Base-by-base conservation (phyloP, 2,329 filamentous ascomycete genomes). In the Huntiella decipiens region DNA sequence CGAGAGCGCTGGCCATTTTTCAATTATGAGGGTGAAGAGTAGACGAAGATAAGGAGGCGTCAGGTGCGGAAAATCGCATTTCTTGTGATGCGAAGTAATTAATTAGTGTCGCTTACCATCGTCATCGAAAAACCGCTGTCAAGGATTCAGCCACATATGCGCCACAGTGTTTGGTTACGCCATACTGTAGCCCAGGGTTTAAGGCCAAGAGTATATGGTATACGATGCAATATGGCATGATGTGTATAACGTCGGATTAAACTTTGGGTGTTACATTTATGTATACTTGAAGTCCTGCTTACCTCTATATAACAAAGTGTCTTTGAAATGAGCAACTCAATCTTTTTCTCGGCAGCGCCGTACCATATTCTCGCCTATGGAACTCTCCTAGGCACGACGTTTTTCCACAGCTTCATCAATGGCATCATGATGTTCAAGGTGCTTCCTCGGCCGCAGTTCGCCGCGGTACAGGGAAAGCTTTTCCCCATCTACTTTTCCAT, bases 401-500 rank as follows among this genome's bases (percentile, higher is more conserved):
- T 94, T 60, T 96, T 86, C 63, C 85, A 96, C 60, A 79, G 82
- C 46, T 95, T 94, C 62, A 61, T 78, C 56, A 74, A 73, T 55
- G 71, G 85, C 49, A 74, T 85, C 44, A 67, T 87, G 46, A 77
- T 84, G 55, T 93, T 81, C 68, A 77, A 71, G 57, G 71, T 74
- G 8, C 75, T 95, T 34, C 76, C 84, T 19, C 76, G 84, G 19
- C 74, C 83, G 0, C 76, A 84, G 58, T 96, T 98, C 66, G 75
- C 79, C 19, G 69, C 76, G 13, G 72, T 95, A 31, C 88, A 95
- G 62, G 71, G 76, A 53, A 74, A 74, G 52, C 74, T 87, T 45
- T 94, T 95, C 65, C 85, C 85, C 32, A 70, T 84, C 55, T 98
- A 93, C 68, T 96, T 96, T 60, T 68, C 74, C 39, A 66, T 96